Percentiles rank a stretch among this genome's conserved stretches.
Evolutionary conservation across 2,329 filamentous ascomycete genomes (phyloP).

Genomic region (Colletotrichum tropicicola): DNA sequence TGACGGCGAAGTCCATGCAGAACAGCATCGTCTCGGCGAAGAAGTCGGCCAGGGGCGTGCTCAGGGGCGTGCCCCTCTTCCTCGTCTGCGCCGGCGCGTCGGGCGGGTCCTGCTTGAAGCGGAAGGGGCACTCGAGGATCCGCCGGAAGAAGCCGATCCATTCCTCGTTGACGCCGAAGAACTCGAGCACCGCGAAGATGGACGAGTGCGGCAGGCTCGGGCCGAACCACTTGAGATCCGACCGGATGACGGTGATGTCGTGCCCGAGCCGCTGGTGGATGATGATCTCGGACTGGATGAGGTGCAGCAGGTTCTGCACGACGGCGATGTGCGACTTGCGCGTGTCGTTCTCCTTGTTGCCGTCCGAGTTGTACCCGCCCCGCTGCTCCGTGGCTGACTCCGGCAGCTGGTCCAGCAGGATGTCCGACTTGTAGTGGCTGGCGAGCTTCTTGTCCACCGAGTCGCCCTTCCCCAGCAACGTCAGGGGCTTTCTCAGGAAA

Average conservation of each 20-base stretch:
- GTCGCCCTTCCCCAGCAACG: background rate
- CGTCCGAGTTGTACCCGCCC: conserved; percentile 47
- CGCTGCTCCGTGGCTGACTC: conserved; percentile 44
- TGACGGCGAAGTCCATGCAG: conserved; percentile 69
- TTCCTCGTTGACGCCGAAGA: conserved; percentile 59
- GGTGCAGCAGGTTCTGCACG: conserved; percentile 66
- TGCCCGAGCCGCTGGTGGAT: conserved; percentile 56
- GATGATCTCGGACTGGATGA: conserved; percentile 63
- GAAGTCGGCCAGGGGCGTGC: conserved; percentile 62
- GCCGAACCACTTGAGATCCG: conserved; percentile 67
- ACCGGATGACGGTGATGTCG: conserved; percentile 62
- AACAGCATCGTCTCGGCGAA: conserved; percentile 68
- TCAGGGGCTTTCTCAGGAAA: conserved; percentile 45
- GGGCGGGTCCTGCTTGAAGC: conserved; percentile 59
- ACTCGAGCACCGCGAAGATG: conserved; percentile 61
- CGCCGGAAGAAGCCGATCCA: conserved; percentile 65
- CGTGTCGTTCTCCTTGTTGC: conserved; percentile 39
- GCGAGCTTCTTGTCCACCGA: conserved; percentile 43
- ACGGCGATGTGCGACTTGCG: conserved; percentile 53
- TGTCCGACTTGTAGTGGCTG: conserved; percentile 50
- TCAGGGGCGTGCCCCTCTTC: conserved; percentile 63
- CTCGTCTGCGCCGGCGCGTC: conserved; percentile 50
- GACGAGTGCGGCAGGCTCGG: conserved; percentile 65
- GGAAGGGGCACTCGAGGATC: conserved; percentile 61
- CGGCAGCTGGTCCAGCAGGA: conserved; percentile 67